These are phyloP conservation scores for Backusella circina DNA, from an alignment of 192 early-diverging fungal species.

Conservation along the genomic window DNA sequence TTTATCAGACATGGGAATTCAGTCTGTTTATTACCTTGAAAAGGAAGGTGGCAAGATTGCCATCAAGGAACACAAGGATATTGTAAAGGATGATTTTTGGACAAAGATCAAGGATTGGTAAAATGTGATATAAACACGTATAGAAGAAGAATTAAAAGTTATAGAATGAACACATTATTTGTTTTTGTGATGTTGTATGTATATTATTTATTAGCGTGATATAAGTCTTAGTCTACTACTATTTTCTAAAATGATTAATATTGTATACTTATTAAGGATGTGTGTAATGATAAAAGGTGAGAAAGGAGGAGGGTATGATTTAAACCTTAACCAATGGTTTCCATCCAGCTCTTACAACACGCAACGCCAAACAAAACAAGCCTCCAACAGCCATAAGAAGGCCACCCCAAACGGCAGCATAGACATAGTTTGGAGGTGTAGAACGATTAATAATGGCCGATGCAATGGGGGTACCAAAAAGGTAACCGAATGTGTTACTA, in stretches of 20 bases:
- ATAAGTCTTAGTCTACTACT: background rate
- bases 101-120: slow-evolving; percentile 12
- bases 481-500: slow-evolving; percentile 36
- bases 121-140: background rate
- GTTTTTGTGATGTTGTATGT: no score
- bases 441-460: slow-evolving; percentile 27
- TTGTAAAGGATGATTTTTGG: slow-evolving; percentile 27
- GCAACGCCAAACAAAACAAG: slow-evolving; percentile 12
- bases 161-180: no score
- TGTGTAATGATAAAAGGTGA: no score
- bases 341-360: slow-evolving; percentile 20
- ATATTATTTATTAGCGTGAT: background rate
- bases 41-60: slow-evolving; percentile 5
- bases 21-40: slow-evolving; percentile 48
- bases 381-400: slow-evolving; percentile 9
- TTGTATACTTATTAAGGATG: background rate
- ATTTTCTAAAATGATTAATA: background rate
- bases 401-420: slow-evolving; percentile 17
- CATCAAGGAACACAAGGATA: slow-evolving; percentile 15
- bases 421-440: slow-evolving; percentile 6
- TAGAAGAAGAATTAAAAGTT: no score
- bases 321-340: slow-evolving; percentile 6
- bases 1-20: slow-evolving; percentile 61
- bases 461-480: slow-evolving; percentile 38
- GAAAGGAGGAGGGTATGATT: background rate